These are phyloP conservation scores for Lippia alba DNA, from an alignment of 305 asterid genomes.

Conservation along the genomic window DNA sequence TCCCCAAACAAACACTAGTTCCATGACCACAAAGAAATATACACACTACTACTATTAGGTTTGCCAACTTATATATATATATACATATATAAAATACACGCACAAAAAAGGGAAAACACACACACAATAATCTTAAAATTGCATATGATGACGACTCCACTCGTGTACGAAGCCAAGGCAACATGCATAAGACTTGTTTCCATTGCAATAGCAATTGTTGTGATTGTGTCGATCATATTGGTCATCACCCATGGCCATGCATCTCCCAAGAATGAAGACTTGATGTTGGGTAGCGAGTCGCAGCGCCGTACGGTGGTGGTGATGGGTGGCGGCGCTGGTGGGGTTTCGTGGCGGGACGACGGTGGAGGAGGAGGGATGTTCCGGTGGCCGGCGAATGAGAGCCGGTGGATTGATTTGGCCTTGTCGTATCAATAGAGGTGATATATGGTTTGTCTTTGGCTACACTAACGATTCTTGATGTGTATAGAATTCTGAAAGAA, in stretches of 20 bases:
- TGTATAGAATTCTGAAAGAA: background rate
- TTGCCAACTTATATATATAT: slow-evolving; percentile 2
- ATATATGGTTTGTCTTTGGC: background rate
- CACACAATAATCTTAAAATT: background rate
- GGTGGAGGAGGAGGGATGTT: background rate
- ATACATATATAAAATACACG: no score
- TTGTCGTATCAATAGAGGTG: background rate
- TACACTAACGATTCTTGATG: background rate
- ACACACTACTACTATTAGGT: background rate
- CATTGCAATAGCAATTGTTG: slow-evolving; percentile 12
- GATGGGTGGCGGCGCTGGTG: background rate
- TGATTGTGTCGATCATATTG: slow-evolving; percentile 3
- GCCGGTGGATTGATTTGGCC: slow-evolving; percentile 6
- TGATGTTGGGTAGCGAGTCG: background rate
- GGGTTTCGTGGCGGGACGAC: background rate
- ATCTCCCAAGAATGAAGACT: slow-evolving; percentile 5
- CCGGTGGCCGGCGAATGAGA: slow-evolving; percentile 17
- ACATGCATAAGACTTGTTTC: slow-evolving; percentile 11
- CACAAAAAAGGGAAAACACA: no score
- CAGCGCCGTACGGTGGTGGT: background rate
- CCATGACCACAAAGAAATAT: background rate
- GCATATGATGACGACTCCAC: slow-evolving; percentile 19
- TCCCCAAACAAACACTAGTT: background rate
- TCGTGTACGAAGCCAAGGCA: slow-evolving; percentile 27
- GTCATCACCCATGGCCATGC: background rate